Conservation (phyloP, 2,329 filamentous ascomycete species). For the Fusarium nanum region DNA sequence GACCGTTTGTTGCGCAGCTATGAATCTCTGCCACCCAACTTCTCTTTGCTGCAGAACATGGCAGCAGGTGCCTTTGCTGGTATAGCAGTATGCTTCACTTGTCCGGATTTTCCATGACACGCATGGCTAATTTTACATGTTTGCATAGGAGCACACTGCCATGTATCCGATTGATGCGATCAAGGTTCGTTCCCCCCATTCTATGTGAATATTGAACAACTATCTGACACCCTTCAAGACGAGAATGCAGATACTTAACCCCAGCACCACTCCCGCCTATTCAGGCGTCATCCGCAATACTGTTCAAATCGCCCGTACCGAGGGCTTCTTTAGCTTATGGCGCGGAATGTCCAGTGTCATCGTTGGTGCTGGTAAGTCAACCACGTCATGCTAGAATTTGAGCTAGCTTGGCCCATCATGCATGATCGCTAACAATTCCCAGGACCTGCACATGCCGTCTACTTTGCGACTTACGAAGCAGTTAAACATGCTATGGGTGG, state of each 20-base stretch:
- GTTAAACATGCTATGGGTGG: slow-evolving; percentile 97
- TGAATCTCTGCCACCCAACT: slow-evolving; percentile 93
- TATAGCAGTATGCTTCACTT: slow-evolving; percentile 76
- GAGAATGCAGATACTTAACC: slow-evolving; percentile 96
- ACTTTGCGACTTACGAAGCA: slow-evolving; percentile 97
- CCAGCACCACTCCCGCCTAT: slow-evolving; percentile 82
- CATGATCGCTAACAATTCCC: slow-evolving; percentile 25
- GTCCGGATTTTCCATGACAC: background rate
- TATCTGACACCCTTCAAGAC: slow-evolving; percentile 68
- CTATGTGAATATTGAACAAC: slow-evolving; percentile 3
- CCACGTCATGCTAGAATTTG: slow-evolving; percentile 31
- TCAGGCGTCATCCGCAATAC: slow-evolving; percentile 92
- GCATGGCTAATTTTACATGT: slow-evolving; percentile 32
- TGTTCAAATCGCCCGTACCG: slow-evolving; percentile 88
- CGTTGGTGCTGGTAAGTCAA: slow-evolving; percentile 83
- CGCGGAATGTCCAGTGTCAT: slow-evolving; percentile 96
- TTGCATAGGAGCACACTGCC: slow-evolving; percentile 87
- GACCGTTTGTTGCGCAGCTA: slow-evolving; percentile 66
- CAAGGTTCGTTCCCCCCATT: slow-evolving; percentile 72
- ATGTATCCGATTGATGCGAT: slow-evolving; percentile 99
- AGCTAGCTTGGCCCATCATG: slow-evolving; percentile 15
- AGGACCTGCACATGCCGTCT: slow-evolving; percentile 97
- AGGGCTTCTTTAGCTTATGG: slow-evolving; percentile 94
- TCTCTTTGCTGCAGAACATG: slow-evolving; percentile 95
- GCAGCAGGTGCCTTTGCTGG: slow-evolving; percentile 95